Evolutionary conservation across 2,329 filamentous ascomycete genomes (phyloP).

Genomic region (Claviceps purpurea): DNA sequence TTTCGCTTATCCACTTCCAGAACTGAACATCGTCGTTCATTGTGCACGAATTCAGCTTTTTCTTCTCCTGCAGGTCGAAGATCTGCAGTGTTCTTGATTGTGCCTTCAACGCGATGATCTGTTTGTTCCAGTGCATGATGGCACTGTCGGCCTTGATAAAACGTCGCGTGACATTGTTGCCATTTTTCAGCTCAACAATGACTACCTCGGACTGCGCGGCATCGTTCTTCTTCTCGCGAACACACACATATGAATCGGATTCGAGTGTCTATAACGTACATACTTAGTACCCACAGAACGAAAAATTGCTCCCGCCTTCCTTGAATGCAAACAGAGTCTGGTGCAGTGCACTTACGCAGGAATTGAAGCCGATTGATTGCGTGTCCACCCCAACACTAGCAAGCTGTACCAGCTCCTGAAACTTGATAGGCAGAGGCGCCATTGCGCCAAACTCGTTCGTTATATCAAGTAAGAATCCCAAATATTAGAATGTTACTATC

Average conservation of each 20-base stretch:
- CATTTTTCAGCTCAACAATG: constrained; percentile 95
- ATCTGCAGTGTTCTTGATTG: constrained; percentile 92
- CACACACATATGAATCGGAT: constrained; percentile 91
- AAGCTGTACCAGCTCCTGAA: constrained; percentile 75
- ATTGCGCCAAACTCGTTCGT: constrained; percentile 24
- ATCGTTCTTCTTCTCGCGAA: constrained; percentile 85
- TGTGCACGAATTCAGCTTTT: constrained; percentile 89
- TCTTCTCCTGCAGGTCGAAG: constrained; percentile 85
- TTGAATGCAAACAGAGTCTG: background rate
- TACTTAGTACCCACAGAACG: background rate
- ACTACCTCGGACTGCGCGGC: constrained; percentile 82
- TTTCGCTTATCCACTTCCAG: constrained; percentile 98
- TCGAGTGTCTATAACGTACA: constrained; percentile 64
- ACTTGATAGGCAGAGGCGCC: constrained; percentile 78
- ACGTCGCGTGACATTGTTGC: constrained; percentile 85
- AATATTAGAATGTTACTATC: constrained; percentile 4
- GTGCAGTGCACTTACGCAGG: constrained; percentile 44
- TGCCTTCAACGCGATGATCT: constrained; percentile 93
- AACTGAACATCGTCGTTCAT: constrained; percentile 97
- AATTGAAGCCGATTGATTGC: constrained; percentile 59
- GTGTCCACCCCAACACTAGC: constrained; percentile 33
- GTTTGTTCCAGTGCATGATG: constrained; percentile 96
- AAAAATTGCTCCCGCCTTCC: background rate
- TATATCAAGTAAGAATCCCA: constrained; percentile 12
- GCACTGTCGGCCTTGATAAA: constrained; percentile 99